Percentiles rank a stretch among this genome's conserved stretches.
These are phyloP conservation scores for Scedosporium aurantiacum DNA, from an alignment of 2,329 filamentous ascomycete species.

Conservation along the genomic window DNA sequence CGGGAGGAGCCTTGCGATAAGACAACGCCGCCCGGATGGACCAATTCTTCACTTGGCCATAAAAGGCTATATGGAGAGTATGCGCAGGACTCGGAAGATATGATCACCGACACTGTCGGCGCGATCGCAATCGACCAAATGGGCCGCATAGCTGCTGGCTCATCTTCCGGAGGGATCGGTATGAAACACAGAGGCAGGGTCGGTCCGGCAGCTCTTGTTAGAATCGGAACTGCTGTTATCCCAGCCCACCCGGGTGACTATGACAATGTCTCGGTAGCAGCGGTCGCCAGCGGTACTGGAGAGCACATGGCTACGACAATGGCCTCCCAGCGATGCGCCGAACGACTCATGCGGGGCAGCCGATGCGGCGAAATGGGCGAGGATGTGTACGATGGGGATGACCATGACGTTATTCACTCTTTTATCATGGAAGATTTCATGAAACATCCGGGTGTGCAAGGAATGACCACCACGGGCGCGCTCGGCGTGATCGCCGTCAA, in stretches of 20 bases:
- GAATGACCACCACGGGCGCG: slow-evolving; percentile 71
- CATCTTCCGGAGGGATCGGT: slow-evolving; percentile 93
- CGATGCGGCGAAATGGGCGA: slow-evolving; percentile 48
- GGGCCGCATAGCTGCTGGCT: slow-evolving; percentile 85
- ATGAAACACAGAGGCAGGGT: slow-evolving; percentile 94
- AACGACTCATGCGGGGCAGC: slow-evolving; percentile 66
- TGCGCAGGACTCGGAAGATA: slow-evolving; percentile 25
- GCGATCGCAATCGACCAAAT: slow-evolving; percentile 82
- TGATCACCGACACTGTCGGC: slow-evolving; percentile 85
- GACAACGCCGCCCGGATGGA: background rate
- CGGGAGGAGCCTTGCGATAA: background rate
- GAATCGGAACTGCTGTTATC: slow-evolving; percentile 83
- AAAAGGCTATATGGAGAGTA: slow-evolving; percentile 1
- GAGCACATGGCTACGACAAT: slow-evolving; percentile 97
- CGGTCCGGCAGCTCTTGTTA: slow-evolving; percentile 85
- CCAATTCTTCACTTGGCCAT: background rate
- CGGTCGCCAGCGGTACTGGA: slow-evolving; percentile 86
- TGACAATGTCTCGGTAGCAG: slow-evolving; percentile 60
- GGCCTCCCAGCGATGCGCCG: slow-evolving; percentile 77
- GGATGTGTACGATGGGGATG: slow-evolving; percentile 59
- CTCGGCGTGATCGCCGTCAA: slow-evolving; percentile 90
- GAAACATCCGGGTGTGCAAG: slow-evolving; percentile 72
- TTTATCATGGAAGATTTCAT: slow-evolving; percentile 90
- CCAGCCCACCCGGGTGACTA: slow-evolving; percentile 61
- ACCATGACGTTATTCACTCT: slow-evolving; percentile 60